phyloP scores from a whole-genome alignment of 1,284 basidiomycete species.

The Neotropicomus parvogracilis region DNA sequence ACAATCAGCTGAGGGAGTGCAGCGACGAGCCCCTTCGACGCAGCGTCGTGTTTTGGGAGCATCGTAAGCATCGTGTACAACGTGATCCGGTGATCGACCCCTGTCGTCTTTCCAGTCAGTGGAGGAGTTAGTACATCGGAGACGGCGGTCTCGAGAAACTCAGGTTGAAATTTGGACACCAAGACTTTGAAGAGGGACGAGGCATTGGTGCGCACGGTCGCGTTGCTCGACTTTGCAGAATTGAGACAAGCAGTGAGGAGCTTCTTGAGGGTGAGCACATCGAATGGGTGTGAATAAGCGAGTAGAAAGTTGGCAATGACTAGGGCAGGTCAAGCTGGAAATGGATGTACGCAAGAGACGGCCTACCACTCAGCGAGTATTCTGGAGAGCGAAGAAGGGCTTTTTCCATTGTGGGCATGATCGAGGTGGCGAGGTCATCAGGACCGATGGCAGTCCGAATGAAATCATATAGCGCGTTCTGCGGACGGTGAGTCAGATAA shows the following conservation, averaged over 20 bases:
- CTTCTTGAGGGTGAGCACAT: slow-evolving; percentile 54
- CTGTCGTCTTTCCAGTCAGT: slow-evolving; percentile 78
- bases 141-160: slow-evolving; percentile 44
- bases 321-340: slow-evolving; percentile 25
- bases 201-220: slow-evolving; percentile 57
- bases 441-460: slow-evolving; percentile 48
- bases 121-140: slow-evolving; percentile 70
- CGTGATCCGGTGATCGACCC: slow-evolving; percentile 80
- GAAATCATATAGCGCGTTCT: slow-evolving; percentile 60
- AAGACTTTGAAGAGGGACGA: slow-evolving; percentile 61
- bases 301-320: slow-evolving; percentile 55
- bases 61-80: slow-evolving; percentile 74
- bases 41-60: slow-evolving; percentile 48
- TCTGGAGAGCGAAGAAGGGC: slow-evolving; percentile 73
- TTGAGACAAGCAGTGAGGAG: slow-evolving; percentile 66
- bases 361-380: slow-evolving; percentile 56
- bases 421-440: slow-evolving; percentile 46
- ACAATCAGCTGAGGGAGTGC: slow-evolving; percentile 57
- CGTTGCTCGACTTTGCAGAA: slow-evolving; percentile 76
- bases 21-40: slow-evolving; percentile 56
- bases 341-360: background rate
- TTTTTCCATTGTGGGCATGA: slow-evolving; percentile 72
- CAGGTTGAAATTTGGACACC: slow-evolving; percentile 33
- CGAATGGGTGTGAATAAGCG: slow-evolving; percentile 54
- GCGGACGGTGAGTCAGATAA: slow-evolving; percentile 10